Evolutionary conservation across 495 filamentous ascomycete genomes (phyloP).

Genomic region (Rostrohypoxylon terebratum): DNA sequence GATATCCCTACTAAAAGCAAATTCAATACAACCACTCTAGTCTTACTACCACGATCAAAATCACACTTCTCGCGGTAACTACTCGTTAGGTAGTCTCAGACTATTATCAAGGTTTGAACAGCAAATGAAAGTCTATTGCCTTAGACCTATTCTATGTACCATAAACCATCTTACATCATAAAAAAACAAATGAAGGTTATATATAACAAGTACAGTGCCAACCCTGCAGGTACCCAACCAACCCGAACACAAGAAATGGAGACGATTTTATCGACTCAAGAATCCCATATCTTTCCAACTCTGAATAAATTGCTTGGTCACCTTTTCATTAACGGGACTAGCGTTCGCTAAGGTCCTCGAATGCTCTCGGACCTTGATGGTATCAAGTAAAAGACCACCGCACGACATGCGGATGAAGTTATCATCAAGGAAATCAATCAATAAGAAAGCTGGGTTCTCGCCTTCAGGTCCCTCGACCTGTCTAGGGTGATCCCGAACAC

Average conservation of each 20-base stretch:
- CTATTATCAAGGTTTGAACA: background rate
- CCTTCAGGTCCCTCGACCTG: constrained; percentile 44
- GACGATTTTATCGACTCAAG: constrained; percentile 28
- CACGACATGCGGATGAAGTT: constrained; percentile 67
- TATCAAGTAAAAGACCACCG: constrained; percentile 63
- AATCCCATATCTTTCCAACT: constrained; percentile 56
- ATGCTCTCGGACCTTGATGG: constrained; percentile 55
- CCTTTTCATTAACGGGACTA: constrained; percentile 53
- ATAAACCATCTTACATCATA: background rate
- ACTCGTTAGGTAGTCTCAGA: background rate
- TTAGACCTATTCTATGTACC: constrained; percentile 5
- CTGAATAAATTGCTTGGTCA: constrained; percentile 56
- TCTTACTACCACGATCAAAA: background rate
- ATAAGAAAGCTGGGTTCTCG: constrained; percentile 61
- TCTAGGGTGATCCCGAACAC: constrained; percentile 36
- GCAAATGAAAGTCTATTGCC: constrained; percentile 5
- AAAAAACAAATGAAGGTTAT: constrained; percentile 29
- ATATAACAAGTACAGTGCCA: constrained; percentile 12
- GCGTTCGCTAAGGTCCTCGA: constrained; percentile 54
- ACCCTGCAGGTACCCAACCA: background rate
- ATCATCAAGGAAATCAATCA: constrained; percentile 65
- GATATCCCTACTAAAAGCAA: too few relatives aligned
- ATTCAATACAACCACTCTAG: too few relatives aligned
- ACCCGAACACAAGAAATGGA: constrained; percentile 17
- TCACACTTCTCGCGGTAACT: background rate